Conservation (phyloP, 2,329 filamentous ascomycete genomes). For the Colletotrichum incanum region DNA sequence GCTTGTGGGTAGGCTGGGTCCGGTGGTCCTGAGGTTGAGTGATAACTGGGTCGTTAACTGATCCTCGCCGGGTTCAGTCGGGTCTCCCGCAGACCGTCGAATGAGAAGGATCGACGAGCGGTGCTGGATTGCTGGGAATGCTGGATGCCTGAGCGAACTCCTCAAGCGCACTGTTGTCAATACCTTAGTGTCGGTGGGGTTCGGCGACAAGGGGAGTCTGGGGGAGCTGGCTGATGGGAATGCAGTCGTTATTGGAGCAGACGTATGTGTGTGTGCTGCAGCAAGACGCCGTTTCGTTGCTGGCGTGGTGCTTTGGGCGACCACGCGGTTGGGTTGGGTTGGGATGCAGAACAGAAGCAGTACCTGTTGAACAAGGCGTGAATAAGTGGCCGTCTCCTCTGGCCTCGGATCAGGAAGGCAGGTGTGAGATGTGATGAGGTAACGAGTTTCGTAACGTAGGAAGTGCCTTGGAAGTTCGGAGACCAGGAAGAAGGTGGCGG, state of each 20-base stretch:
- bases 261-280: slow-evolving; percentile 31
- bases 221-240: slow-evolving; percentile 31
- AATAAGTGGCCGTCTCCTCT: neutral
- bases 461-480: slow-evolving; percentile 19
- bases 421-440: neutral
- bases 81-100: slow-evolving; percentile 28
- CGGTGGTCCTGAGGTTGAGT: slow-evolving; percentile 38
- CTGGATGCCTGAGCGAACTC: slow-evolving; percentile 36
- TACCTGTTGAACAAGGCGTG: neutral
- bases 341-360: slow-evolving; percentile 24
- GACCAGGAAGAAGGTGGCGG: slow-evolving; percentile 27
- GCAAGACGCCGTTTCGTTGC: slow-evolving; percentile 29
- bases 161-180: slow-evolving; percentile 39
- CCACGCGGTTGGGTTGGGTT: slow-evolving; percentile 32
- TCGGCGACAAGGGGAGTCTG: slow-evolving; percentile 36
- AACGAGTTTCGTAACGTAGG: slow-evolving; percentile 5
- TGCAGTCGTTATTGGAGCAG: slow-evolving; percentile 43
- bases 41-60: slow-evolving; percentile 40
- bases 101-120: slow-evolving; percentile 33
- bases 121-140: slow-evolving; percentile 33
- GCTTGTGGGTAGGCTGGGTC: slow-evolving; percentile 38
- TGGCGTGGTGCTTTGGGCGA: slow-evolving; percentile 31
- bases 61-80: slow-evolving; percentile 41
- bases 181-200: slow-evolving; percentile 38
- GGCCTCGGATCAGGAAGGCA: neutral